Base-by-base conservation (phyloP, 2,329 filamentous ascomycete species). In the Aureobasidium sp. region DNA sequence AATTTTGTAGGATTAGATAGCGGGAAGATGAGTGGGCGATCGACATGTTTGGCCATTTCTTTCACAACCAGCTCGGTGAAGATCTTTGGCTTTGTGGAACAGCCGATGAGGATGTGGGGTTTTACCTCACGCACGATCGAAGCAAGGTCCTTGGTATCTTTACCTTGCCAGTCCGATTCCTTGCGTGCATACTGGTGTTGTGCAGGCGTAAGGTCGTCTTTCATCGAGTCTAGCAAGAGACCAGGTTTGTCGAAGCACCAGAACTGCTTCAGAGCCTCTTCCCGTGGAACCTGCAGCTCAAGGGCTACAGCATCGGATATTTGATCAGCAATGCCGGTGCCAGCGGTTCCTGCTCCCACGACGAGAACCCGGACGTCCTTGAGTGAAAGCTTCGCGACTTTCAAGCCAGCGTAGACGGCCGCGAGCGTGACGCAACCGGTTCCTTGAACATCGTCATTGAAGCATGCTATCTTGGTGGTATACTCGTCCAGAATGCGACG, bases 371-470 rank as follows among this genome's bases (percentile, higher is more conserved):
- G 82, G 16, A 89, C 74, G 63, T 95, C 89, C 9, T 78, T 75
- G 42, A 95, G 77, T 58, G 86, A 83, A 59, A 86, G 76, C 3
- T 84, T 80, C 63, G 81, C 85, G 8, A 93, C 85, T 63, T 89
- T 84, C 8, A 92, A 77, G 0, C 84, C 91, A 0, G 90, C 85
- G 77, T 90, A 85, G 64, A 96, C 86, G 1, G 88, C 91, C 0
- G 91, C 91, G 0, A 96, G 80, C 0, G 91, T 93, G 1, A 96
- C 90, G 63, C 89, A 93, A 0, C 91, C 91, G 0, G 91, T 96
- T 1, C 91, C 91, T 72, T 96, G 91, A 0, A 96, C 86, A 71
- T 96, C 91, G 63, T 96, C 91, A 69, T 96, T 96, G 79, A 96
- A 96, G 72, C 90, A 95, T 0, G 91, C 81, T 7, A 93, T 86